Base-by-base conservation (phyloP, 2,329 filamentous ascomycete species). In the Aspergillus carbonarius region DNA sequence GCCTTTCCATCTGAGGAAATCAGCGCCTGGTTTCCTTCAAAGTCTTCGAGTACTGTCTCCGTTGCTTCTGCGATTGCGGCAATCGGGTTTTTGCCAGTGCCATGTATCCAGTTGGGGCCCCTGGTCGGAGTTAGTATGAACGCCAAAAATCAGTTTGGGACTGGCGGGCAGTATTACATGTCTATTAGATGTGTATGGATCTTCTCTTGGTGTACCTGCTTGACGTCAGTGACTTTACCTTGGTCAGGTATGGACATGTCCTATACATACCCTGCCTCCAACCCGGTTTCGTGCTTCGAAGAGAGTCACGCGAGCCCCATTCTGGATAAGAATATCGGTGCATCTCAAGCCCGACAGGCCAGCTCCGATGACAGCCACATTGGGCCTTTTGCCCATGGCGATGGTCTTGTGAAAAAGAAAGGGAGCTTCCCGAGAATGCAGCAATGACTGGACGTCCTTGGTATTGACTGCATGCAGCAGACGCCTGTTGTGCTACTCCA, bases 101-200 rank as follows among this genome's bases (percentile, higher is more conserved):
- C 85, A 68, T 88, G 85, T 51, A 88, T 87, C 85, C 85, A 88
- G 62, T 87, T 88, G 0, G 85, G 83, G 2, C 85, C 85, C 12
- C 83, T 86, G 30, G 20, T 15, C 48, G 47, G 27, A 13, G 57
- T 68, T 51, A 72, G 64, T 34, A 44, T 55, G 27, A 48, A 48
- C 18, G 44, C 47, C 30, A 30, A 23, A 23, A 20, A 10, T 10
- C 34, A 25, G 1, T 15, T 27, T n/a, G 18, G 10, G 46, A 18
- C 25, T 8, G 4, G 12, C 4, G 8, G 34, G 17, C 6, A 48
- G 61, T 82, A 6, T 65, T 78, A 85, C 83, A 86, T 72, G 71
- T 88, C 85, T 44, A 87, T 79, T 12, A 78, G 63, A 69, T 84
- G 79, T 9, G 80, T 81, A 1, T 76, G 73, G 8, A 79, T 70